phyloP scores from a whole-genome alignment of 148 eudicot genomes.

The Spergularia bocconei region DNA sequence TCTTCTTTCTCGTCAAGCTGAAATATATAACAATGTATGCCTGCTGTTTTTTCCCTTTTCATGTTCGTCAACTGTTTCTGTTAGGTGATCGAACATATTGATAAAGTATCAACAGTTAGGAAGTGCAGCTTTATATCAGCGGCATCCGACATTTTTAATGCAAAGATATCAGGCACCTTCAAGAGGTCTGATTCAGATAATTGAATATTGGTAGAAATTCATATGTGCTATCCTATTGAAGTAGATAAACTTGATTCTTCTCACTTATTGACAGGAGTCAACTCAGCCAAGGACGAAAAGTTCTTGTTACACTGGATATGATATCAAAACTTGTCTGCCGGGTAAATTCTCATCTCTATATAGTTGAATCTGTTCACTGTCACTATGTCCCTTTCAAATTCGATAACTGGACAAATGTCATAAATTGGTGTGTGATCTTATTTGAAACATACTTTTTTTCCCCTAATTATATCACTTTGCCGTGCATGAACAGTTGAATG shows the following conservation, averaged over 20 bases:
- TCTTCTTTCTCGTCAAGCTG: neutral
- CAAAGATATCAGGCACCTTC: conserved; percentile 91
- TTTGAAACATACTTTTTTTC: neutral
- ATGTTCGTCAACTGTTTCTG: neutral
- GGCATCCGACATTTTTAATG: conserved; percentile 73
- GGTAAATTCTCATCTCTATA: conserved; percentile 43
- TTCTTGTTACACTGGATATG: conserved; percentile 67
- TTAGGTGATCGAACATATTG: conserved; percentile 81
- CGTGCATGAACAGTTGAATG: neutral
- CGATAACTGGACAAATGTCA: neutral
- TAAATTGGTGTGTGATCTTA: neutral
- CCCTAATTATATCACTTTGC: neutral
- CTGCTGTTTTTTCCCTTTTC: neutral
- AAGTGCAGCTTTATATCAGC: conserved; percentile 76
- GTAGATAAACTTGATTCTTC: conserved; percentile 1
- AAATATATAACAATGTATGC: neutral
- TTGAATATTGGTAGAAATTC: neutral
- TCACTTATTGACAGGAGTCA: conserved; percentile 57
- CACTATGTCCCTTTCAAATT: neutral
- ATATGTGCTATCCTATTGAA: conserved; percentile 1
- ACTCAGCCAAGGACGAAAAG: conserved; percentile 91
- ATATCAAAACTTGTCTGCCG: conserved; percentile 79
- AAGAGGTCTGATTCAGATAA: conserved; percentile 58
- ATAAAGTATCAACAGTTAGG: conserved; percentile 69
- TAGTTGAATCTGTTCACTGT: neutral